phyloP scores from a whole-genome alignment of 805 yeast genomes.

The Kodamaea lidongshanica region DNA sequence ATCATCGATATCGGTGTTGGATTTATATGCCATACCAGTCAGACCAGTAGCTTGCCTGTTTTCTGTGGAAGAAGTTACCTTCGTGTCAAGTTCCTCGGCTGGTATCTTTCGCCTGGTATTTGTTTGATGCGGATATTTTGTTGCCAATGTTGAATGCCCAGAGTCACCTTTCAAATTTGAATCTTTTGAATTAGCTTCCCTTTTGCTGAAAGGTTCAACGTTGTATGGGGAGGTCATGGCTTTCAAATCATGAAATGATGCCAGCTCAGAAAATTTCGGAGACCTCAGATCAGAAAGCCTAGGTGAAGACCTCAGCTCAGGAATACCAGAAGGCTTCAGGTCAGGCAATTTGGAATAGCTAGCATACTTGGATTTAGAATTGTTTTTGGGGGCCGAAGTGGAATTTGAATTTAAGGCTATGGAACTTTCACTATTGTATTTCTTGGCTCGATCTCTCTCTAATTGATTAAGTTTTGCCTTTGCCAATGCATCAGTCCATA shows the following conservation, averaged over 20 bases:
- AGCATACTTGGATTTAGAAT: too few species aligned
- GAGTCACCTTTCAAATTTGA: constrained; percentile 1
- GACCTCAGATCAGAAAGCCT: too few species aligned
- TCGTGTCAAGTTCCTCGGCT: constrained; percentile 18
- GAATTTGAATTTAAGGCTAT: too few species aligned
- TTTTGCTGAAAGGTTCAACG: too few species aligned
- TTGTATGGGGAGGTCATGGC: too few species aligned
- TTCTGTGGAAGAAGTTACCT: neutral
- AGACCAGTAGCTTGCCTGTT: constrained; percentile 18
- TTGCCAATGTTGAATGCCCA: constrained; percentile 11
- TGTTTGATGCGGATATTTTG: constrained; percentile 13
- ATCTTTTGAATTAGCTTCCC: too few species aligned
- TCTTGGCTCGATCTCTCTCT: constrained; percentile 13
- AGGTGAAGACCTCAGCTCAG: too few species aligned
- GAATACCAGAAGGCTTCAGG: too few species aligned
- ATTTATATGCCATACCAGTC: constrained; percentile 21
- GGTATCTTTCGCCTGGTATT: constrained; percentile 26
- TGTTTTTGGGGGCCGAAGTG: too few species aligned
- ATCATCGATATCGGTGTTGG: constrained; percentile 16
- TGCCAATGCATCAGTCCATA: constrained; percentile 55
- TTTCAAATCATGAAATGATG: too few species aligned
- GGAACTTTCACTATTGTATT: constrained; percentile 8
- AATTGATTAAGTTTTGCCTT: constrained; percentile 18
- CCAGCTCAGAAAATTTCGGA: too few species aligned
- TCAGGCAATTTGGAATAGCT: too few species aligned